phyloP scores from a whole-genome alignment of 306 rosid genomes.

The Rosa rugosa region DNA sequence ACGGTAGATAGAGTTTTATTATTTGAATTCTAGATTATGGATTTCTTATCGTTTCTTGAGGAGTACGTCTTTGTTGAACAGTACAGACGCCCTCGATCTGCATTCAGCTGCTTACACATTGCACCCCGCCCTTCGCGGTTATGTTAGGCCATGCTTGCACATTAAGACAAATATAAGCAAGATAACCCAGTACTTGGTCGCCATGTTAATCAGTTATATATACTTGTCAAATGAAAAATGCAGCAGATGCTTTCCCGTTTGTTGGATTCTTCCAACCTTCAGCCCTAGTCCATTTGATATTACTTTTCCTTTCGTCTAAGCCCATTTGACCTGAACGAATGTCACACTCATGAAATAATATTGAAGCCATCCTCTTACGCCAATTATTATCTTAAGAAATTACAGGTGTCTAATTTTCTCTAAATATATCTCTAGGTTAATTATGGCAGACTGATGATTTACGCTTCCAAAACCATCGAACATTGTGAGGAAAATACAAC shows the following conservation, averaged over 20 bases:
- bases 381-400: too few species aligned
- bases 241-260: neutral
- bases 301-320: too few species aligned
- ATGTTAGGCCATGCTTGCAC: constrained; percentile 5
- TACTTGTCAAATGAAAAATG: neutral
- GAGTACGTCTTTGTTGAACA: neutral
- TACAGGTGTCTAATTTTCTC: too few species aligned
- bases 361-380: too few species aligned
- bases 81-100: neutral
- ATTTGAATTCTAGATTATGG: neutral
- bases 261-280: constrained; percentile 1
- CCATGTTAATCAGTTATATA: neutral
- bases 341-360: too few species aligned
- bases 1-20: neutral
- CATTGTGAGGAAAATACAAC: too few species aligned
- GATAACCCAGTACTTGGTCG: neutral
- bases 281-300: neutral
- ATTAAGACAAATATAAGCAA: neutral
- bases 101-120: neutral
- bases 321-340: neutral
- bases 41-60: neutral
- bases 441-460: too few species aligned
- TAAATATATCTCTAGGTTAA: too few species aligned
- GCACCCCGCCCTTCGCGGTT: neutral
- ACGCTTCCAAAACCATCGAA: too few species aligned